Base-by-base conservation (phyloP, 1,284 basidiomycete genomes). In the Cryptococcus neoformans region DNA sequence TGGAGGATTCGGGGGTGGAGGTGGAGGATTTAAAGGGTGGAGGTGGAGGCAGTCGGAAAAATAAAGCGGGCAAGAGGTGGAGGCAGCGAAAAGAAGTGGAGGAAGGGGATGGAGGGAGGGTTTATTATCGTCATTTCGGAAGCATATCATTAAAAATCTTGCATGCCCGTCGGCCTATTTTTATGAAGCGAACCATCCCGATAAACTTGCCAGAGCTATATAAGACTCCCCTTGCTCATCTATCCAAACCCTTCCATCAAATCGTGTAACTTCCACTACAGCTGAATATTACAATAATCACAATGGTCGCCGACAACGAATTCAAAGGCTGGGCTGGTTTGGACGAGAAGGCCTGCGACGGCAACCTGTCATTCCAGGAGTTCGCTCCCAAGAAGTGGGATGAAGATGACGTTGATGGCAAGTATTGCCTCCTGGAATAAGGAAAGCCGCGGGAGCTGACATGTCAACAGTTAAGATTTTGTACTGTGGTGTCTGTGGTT, bases 321-420 rank as follows among this genome's bases (percentile, higher is more conserved):
- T 70, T 66, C 50, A 52, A 64, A 59, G 74, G 74, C 38, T 78
- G 75, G 75, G 68, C 64, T 6, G 75, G 70, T 5, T 65, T 68
- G 54, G 70, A 57, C 60, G 60, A 60, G 49, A 65, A 74, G 45
- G 69, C 70, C 5, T 60, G 72, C 59, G 57, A 77, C 55, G 77
- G 76, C n/a, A 69, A 77, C 44, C 57, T 79, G 54, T 67, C 73
- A 60, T 72, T 65, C 58, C 60, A 66, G 57, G 67, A 73, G 49
- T 73, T 74, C 58, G 59, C 69, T 53, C 72, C 73, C 41, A 77
- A 78, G 65, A 53, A 66, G 17, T 78, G 71, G 58, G 71, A 69
- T 28, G 74, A 77, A 48, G 72, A 72, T 51, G 77, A 79, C 56
- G 68, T 79, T 37, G 78, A 79, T 40, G 70, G 72, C 70, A 62